Evolutionary conservation across 2,329 filamentous ascomycete genomes (phyloP), one percentile per base, ranked within the genome.

Genomic region (Trematosphaeria pertusa): DNA sequence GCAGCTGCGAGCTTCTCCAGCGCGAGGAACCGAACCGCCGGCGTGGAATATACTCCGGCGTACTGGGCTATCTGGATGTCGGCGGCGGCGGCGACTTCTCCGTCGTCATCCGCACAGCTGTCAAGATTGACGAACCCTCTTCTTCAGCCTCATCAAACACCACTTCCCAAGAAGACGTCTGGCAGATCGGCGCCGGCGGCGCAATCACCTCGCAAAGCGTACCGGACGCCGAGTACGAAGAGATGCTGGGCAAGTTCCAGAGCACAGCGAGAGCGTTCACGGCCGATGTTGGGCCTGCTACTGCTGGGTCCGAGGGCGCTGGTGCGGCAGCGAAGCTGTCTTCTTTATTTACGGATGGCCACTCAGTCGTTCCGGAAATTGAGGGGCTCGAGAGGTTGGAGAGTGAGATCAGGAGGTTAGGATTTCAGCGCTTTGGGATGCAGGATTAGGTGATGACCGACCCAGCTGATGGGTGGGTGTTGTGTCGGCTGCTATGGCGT

Each of bases 101-200:
- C 56, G 94, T 97, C 14, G 86, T 91, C 1, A 97, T 97, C 52
- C 81, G 93, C 18, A 92, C 87, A 37, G 82, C 92, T 61, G 91
- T 93, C 28, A 71, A 71, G 18, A 43, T 81, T 37, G 62, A 67
- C 37, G 28, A 19, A 2, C 7, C 35, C 5, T 12, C 6, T 20
- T 4, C 34, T 10, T 38, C 28, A 14, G 19, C 34, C 2, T n/a
- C n/a, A n/a, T n/a, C n/a, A n/a, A n/a, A n/a, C n/a, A n/a, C n/a
- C n/a, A 26, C 40, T 36, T 41, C 17, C 39, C 55, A 12, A 47
- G 51, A 62, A 37, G 86, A 89, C 61, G 75, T 81, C 1, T 97
- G 93, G 93, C 83, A 83, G 31, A 84, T 97, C 28, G 93, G 92
- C 4, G 93, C 93, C 5, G 94, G 93, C 1, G 94, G 93, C 1